Base-by-base conservation (phyloP, 768 basidiomycete genomes). In the Amanita pallidorosea region DNA sequence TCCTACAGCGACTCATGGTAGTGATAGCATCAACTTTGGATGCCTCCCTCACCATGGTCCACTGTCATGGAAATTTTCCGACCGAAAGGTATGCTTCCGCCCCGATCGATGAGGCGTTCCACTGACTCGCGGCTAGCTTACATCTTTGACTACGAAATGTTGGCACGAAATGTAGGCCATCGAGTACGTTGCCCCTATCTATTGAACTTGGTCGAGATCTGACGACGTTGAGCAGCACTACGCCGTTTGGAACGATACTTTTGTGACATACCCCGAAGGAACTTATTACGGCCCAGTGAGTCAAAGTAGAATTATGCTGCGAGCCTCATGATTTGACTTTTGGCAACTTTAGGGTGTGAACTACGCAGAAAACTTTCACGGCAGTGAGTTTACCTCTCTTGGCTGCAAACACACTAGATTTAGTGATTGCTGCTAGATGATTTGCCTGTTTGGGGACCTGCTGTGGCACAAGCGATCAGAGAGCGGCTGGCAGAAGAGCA, bases 1-100 rank as follows among this genome's bases (percentile, higher is more conserved):
- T 18, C 53, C 48, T 33, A 34, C 18, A 38, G 40, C 9, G 37
- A 22, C 45, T 49, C n/a, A 48, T 48, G 22, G 27, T 29, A 29
- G 29, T 25, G 37, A 44, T 40, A 62, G 58, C 81, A 83, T 58
- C 66, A 84, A 40, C 67, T 86, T 47, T 77, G 79, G 75, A 85
- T 86, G 83, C 77, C 82, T 31, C 65, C 69, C 15, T 78, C 79
- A 4, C 71, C 73, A 6, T 65, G 73, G 37, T 75, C 81, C n/a
- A 77, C 83, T 20, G 77, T 84, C 18, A 79, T 86, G 57, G 84
- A 88, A 63, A 77, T 86, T 27, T 79, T 87, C 64, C 72, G 67
- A 56, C 83, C 83, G 0, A 65, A 63, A 35, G 82, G 83, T 52
- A 48, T 13, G 29, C 27, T 47, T n/a, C n/a, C 7, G 3, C 27